These are phyloP conservation scores for Neurospora sp. DNA, from an alignment of 495 filamentous ascomycete species.

Conservation along the genomic window DNA sequence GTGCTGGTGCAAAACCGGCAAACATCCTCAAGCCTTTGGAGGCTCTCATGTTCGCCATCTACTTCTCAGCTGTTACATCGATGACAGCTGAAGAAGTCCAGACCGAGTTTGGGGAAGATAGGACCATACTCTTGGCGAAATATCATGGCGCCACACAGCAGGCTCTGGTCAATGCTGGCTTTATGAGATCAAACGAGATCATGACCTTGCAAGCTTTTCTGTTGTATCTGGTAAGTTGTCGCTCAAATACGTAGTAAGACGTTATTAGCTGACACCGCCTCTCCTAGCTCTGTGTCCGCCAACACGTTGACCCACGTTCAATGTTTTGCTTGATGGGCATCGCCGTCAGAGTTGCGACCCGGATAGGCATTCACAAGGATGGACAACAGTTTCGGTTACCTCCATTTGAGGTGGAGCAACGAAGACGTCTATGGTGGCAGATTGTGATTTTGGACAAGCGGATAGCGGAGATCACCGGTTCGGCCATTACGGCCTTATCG, in stretches of 20 bases:
- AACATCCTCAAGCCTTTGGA: constrained; percentile 41
- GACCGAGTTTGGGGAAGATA: constrained; percentile 38
- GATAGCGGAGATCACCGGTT: constrained; percentile 54
- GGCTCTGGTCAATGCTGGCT: constrained; percentile 45
- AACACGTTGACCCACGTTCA: constrained; percentile 38
- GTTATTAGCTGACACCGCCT: constrained; percentile 7
- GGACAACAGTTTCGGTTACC: constrained; percentile 49
- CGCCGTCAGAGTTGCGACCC: constrained; percentile 57
- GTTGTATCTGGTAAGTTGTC: constrained; percentile 41
- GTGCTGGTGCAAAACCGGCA: constrained; percentile 34
- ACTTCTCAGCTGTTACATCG: constrained; percentile 42
- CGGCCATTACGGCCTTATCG: constrained; percentile 48
- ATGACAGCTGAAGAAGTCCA: constrained; percentile 42
- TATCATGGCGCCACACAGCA: constrained; percentile 44
- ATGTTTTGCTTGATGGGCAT: constrained; percentile 50
- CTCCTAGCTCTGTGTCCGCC: constrained; percentile 31
- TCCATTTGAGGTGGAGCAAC: constrained; percentile 58
- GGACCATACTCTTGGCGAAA: constrained; percentile 29
- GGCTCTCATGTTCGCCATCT: constrained; percentile 48
- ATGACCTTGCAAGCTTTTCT: constrained; percentile 44
- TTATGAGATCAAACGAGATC: constrained; percentile 45
- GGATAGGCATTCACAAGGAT: constrained; percentile 57
- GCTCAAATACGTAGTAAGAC: background rate
- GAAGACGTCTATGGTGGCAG: constrained; percentile 65
- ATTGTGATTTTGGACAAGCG: constrained; percentile 54